Evolutionary conservation across 1,284 basidiomycete genomes (phyloP), one percentile per base, ranked within the genome.

Genomic region (Cutaneotrichosporon sp.): DNA sequence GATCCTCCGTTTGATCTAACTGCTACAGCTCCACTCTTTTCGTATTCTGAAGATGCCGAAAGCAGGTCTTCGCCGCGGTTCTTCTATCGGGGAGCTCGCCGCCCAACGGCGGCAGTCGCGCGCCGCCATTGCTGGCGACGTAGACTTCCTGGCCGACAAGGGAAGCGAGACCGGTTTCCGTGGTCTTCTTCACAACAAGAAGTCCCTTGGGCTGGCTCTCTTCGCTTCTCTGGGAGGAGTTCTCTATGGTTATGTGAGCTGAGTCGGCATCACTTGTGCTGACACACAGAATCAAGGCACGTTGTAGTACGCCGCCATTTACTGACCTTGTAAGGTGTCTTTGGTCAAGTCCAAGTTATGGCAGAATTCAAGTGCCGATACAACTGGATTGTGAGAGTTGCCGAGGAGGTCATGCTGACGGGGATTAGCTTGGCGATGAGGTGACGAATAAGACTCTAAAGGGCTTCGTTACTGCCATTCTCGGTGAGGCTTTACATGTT

Each of bases 141-240:
- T 22, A 14, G 50, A 45, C 19, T 33, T 54, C 6, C 46, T 58
- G 26, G 49, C 45, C 22, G 27, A 49, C 17, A n/a, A 44, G 33
- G 52, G n/a, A n/a, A n/a, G 49, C 11, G 29, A 39, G 24, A 46
- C 51, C 0, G 57, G 57, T 33, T 59, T 42, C 27, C 29, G 44
- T 7, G 52, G 52, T 20, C 57, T 59, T 16, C 32, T 59, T 34
- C n/a, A 33, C 26, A 59, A 54, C 47, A 31, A 34, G 24, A 54
- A 50, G 39, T 35, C 45, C 7, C 37, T 59, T 11, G 35, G 31
- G 4, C 29, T 59, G 9, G 51, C 53, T 7, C 43, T 52, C 22
- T 75, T 75, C 46, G 70, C 70, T 0, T 69, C 67, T 2, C 51
- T 71, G n/a, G 72, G 72, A 25, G 71, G 70, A 61, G 70, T 75